These are phyloP conservation scores for Penicillium nordicum DNA, from an alignment of 2,329 filamentous ascomycete species.

Conservation along the genomic window DNA sequence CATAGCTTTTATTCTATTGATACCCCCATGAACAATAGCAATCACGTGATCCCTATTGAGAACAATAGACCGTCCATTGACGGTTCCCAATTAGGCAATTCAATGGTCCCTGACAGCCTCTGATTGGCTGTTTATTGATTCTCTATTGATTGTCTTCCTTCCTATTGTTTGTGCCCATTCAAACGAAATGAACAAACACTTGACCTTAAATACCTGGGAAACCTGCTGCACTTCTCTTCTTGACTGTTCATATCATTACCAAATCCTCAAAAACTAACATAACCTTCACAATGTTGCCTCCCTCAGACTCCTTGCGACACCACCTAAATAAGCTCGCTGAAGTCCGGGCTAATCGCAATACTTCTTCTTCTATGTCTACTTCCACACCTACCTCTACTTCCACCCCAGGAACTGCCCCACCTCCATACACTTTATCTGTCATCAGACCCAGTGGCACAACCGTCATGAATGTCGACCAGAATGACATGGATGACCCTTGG, in stretches of 20 bases:
- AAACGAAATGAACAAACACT: not conserved
- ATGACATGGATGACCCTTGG: slow-evolving; percentile 17
- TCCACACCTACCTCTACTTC: not conserved
- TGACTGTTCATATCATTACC: not conserved
- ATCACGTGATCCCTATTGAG: slow-evolving; percentile 10
- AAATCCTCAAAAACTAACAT: not conserved
- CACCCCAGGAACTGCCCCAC: slow-evolving; percentile 18
- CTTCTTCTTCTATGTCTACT: not conserved
- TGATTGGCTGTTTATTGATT: slow-evolving; percentile 10
- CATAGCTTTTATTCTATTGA: slow-evolving; percentile 1
- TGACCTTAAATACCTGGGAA: not conserved
- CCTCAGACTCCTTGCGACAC: slow-evolving; percentile 28
- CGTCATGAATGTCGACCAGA: slow-evolving; percentile 7
- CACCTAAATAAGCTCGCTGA: slow-evolving; percentile 29
- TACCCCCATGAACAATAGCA: slow-evolving; percentile 6
- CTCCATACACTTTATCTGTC: slow-evolving; percentile 21
- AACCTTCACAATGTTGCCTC: slow-evolving; percentile 24
- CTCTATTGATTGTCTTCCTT: slow-evolving; percentile 1
- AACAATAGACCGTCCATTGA: slow-evolving; percentile 7
- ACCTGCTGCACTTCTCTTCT: not conserved
- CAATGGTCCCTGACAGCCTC: not conserved
- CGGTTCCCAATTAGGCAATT: slow-evolving; percentile 2
- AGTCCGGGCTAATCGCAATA: slow-evolving; percentile 17
- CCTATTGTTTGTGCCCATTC: slow-evolving; percentile 5
- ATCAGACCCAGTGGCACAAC: slow-evolving; percentile 5